These are phyloP conservation scores for Casaregolazyma lundiana DNA, from an alignment of 1,139 yeast species.

Conservation along the genomic window DNA sequence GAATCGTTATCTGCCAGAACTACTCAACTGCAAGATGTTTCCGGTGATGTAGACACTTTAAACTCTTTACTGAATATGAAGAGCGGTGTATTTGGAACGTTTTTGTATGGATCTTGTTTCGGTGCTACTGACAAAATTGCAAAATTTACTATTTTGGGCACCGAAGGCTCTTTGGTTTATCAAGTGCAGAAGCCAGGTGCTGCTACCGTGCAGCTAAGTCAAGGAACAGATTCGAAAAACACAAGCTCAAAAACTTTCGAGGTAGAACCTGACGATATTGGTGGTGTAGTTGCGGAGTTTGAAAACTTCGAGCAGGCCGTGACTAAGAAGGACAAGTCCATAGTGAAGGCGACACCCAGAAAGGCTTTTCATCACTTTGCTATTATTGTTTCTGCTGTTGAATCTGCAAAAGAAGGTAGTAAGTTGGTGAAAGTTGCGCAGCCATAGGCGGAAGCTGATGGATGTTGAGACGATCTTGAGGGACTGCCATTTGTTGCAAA, in stretches of 20 bases:
- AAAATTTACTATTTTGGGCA: constrained; percentile 67
- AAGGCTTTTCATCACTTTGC: constrained; percentile 90
- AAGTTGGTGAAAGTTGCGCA: constrained; percentile 48
- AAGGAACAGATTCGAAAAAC: constrained; percentile 38
- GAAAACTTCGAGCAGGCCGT: constrained; percentile 71
- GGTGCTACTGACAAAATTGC: constrained; percentile 74
- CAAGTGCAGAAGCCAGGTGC: constrained; percentile 48
- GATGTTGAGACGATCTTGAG: too few species aligned
- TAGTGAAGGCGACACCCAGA: constrained; percentile 59
- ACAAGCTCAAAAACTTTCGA: constrained; percentile 43
- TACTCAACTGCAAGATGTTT: constrained; percentile 63
- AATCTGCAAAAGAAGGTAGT: constrained; percentile 62
- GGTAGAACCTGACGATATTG: constrained; percentile 47
- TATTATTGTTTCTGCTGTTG: constrained; percentile 75
- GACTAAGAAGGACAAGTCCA: constrained; percentile 53
- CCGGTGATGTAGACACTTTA: constrained; percentile 77
- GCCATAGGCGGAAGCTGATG: constrained; percentile 13
- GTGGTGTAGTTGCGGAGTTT: constrained; percentile 67
- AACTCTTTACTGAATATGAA: constrained; percentile 63
- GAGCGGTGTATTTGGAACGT: constrained; percentile 73
- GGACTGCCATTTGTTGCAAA: too few species aligned
- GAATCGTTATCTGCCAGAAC: constrained; percentile 67
- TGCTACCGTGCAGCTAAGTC: constrained; percentile 39
- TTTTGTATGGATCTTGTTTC: constrained; percentile 86
- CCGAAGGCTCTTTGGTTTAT: constrained; percentile 64